Percentiles rank a stretch among this genome's conserved stretches.
phyloP scores from a whole-genome alignment of 345 rosid species.

The Rhodamnia rubescens region DNA sequence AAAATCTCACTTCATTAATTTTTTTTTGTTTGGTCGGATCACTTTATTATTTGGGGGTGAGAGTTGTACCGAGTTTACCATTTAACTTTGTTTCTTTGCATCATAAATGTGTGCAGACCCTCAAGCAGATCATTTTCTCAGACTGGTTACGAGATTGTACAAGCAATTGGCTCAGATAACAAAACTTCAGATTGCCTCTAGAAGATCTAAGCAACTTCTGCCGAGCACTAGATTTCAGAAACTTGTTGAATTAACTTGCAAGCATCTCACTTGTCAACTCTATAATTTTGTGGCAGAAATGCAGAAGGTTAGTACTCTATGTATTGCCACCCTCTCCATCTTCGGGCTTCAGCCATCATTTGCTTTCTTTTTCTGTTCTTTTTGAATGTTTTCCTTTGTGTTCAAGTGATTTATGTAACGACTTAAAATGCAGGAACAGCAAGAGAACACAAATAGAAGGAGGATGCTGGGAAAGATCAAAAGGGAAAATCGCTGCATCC shows the following conservation, averaged over 20 bases:
- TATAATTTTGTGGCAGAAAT: slow-evolving; percentile 61
- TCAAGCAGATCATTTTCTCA: slow-evolving; percentile 58
- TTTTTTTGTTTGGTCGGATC: no score
- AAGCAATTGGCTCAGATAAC: slow-evolving; percentile 72
- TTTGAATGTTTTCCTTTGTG: not conserved
- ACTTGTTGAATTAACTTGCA: slow-evolving; percentile 75
- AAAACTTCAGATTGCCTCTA: slow-evolving; percentile 59
- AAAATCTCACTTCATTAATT: not conserved
- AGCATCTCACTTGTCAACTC: slow-evolving; percentile 54
- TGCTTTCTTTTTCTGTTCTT: not conserved
- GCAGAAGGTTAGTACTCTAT: slow-evolving; percentile 34
- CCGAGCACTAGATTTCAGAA: slow-evolving; percentile 64
- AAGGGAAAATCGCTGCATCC: slow-evolving; percentile 84
- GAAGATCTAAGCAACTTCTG: slow-evolving; percentile 62
- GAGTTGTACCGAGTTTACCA: not conserved
- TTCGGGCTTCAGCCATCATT: not conserved
- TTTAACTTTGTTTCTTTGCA: not conserved
- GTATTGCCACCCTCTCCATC: not conserved
- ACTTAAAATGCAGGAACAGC: slow-evolving; percentile 43
- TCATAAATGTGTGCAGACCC: slow-evolving; percentile 31
- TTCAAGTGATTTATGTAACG: not conserved
- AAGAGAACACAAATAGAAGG: slow-evolving; percentile 34
- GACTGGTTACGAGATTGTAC: slow-evolving; percentile 50
- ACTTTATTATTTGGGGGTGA: not conserved
- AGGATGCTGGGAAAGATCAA: slow-evolving; percentile 63